Evolutionary conservation across 306 rosid genomes (phyloP).

Genomic region (Sicyos baderoa): DNA sequence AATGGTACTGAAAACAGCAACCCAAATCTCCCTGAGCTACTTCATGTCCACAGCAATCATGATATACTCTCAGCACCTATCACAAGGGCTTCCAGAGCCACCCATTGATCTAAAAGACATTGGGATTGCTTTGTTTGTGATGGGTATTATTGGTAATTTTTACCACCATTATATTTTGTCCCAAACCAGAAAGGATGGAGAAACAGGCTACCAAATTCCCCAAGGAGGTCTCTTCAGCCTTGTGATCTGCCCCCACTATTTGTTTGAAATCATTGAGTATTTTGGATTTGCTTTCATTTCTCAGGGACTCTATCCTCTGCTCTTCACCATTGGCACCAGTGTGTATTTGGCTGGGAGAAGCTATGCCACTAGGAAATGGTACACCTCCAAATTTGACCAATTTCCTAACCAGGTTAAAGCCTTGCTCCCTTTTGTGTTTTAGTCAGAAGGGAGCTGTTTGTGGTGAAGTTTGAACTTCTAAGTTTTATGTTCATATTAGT

Average conservation of each 20-base stretch:
- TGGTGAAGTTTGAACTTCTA: too few species aligned
- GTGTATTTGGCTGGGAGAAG: conserved; percentile 66
- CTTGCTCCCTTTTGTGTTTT: conserved; percentile 52
- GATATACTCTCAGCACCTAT: conserved; percentile 51
- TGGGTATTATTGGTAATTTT: conserved; percentile 65
- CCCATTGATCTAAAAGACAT: conserved; percentile 34
- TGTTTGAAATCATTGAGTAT: conserved; percentile 57
- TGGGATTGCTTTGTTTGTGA: conserved; percentile 43
- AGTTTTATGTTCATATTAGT: too few species aligned
- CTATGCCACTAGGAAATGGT: conserved; percentile 62
- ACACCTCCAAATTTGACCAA: conserved; percentile 59
- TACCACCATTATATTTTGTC: conserved; percentile 74
- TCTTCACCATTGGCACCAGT: conserved; percentile 37
- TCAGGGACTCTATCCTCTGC: conserved; percentile 42
- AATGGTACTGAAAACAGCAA: conserved; percentile 38
- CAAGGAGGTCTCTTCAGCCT: conserved; percentile 64
- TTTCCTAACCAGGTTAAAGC: conserved; percentile 65
- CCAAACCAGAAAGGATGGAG: conserved; percentile 45
- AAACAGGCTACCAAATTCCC: conserved; percentile 62
- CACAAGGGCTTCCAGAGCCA: conserved; percentile 50
- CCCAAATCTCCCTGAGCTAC: conserved; percentile 48
- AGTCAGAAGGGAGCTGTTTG: background rate
- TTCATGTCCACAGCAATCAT: conserved; percentile 34
- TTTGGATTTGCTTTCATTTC: conserved; percentile 58
- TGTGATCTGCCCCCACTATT: conserved; percentile 71